Evolutionary conservation across 495 filamentous ascomycete genomes (phyloP).

Genomic region (Neurospora sp.): DNA sequence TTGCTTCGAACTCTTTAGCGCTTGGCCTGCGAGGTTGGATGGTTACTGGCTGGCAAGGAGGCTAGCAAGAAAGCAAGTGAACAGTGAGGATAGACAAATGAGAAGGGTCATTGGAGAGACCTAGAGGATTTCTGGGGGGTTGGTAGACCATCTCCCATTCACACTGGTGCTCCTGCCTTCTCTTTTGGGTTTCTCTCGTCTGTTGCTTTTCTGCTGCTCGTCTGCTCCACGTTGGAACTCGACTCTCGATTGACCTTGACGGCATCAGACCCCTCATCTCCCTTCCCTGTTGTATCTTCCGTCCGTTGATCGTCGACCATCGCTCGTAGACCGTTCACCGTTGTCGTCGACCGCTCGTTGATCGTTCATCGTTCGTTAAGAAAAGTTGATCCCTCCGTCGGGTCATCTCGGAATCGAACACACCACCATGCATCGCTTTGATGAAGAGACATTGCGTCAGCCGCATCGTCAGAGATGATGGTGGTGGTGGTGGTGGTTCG

Average conservation of each 20-base stretch:
- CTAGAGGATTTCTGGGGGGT: neutral
- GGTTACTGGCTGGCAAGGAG: neutral
- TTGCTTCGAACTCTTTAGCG: neutral
- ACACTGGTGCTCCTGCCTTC: neutral
- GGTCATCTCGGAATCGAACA: neutral
- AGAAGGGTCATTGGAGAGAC: neutral
- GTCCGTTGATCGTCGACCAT: neutral
- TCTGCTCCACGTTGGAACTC: neutral
- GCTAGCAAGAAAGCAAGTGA: neutral
- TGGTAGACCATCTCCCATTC: neutral
- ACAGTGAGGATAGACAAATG: neutral
- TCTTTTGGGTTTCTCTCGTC: neutral
- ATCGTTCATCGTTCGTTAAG: neutral
- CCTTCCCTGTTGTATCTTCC: neutral
- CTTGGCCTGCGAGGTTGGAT: neutral
- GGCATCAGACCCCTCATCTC: neutral
- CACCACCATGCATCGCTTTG: neutral
- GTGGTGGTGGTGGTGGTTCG: neutral
- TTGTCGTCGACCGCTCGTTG: neutral
- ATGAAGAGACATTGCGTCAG: neutral
- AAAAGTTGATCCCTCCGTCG: neutral
- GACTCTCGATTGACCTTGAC: neutral
- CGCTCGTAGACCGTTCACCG: neutral
- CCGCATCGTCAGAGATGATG: neutral
- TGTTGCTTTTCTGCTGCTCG: neutral